Conservation (phyloP, 805 yeast genomes). For the Jamesozyma piceae region DNA sequence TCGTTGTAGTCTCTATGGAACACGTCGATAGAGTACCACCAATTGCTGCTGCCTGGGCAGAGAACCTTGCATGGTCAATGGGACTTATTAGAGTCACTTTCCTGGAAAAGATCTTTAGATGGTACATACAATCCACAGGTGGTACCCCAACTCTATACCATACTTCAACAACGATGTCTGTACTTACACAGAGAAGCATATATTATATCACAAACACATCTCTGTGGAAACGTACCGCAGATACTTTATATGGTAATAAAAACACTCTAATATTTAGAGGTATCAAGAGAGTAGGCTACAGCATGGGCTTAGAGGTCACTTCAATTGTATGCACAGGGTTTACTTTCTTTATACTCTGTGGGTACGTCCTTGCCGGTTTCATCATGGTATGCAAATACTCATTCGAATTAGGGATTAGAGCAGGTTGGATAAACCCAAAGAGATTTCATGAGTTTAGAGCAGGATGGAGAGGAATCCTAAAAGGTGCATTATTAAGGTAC, state of each 20-base stretch:
- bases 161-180: constrained; percentile 50
- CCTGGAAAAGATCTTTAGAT: constrained; percentile 77
- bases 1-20: constrained; percentile 75
- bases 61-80: constrained; percentile 90
- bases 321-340: constrained; percentile 79
- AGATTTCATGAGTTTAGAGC: constrained; percentile 42
- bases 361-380: constrained; percentile 57
- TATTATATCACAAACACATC: constrained; percentile 13
- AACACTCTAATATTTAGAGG: constrained; percentile 70
- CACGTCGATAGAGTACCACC: constrained; percentile 85
- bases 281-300: constrained; percentile 69
- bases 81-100: constrained; percentile 71
- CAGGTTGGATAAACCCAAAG: constrained; percentile 42
- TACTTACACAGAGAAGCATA: constrained; percentile 52
- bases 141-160: constrained; percentile 69
- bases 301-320: constrained; percentile 69
- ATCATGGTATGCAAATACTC: constrained; percentile 47
- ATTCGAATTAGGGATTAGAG: constrained; percentile 39
- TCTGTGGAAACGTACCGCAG: constrained; percentile 31
- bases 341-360: constrained; percentile 72
- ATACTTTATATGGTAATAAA: constrained; percentile 40
- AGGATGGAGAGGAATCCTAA: constrained; percentile 52
- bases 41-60: constrained; percentile 86
- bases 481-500: constrained; percentile 73
- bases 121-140: constrained; percentile 85